Conservation (phyloP, 208 protist genomes). For the Borovskyia barvae region DNA sequence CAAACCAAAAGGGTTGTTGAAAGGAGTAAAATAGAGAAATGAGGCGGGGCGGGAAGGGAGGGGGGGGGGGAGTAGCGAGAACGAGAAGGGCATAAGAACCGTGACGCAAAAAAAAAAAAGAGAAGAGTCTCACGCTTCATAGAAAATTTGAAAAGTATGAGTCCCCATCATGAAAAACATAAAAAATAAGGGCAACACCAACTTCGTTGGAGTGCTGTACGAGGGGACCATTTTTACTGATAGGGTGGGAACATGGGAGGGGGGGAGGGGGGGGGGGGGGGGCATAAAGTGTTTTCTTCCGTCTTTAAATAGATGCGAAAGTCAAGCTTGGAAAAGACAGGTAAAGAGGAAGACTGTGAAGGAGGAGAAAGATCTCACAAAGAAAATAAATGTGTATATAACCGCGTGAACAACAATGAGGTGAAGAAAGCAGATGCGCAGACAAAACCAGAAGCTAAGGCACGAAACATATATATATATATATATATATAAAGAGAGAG, state of each 20-base stretch:
- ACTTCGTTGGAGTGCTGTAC: background rate
- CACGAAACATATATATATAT: background rate
- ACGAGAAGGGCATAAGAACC: no score
- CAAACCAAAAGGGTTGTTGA: no score
- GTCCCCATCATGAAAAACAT: background rate
- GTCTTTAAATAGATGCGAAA: no score
- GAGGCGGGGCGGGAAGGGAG: no score
- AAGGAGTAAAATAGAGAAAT: no score
- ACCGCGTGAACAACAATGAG: background rate
- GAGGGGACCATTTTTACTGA: no score
- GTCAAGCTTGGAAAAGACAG: background rate
- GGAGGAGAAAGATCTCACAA: background rate
- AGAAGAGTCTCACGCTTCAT: background rate
- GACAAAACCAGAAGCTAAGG: background rate
- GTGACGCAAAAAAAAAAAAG: background rate
- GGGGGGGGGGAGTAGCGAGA: no score
- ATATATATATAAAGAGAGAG: constrained; percentile 1
- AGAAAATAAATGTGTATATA: background rate
- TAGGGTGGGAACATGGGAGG: no score
- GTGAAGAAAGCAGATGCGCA: background rate
- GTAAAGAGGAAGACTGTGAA: background rate
- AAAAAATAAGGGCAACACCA: background rate
- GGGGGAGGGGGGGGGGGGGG: no score
- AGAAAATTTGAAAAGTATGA: background rate
- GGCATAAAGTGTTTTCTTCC: no score